A percentile compares a stretch with the other conserved stretches of the same genome.
phyloP scores from a whole-genome alignment of 495 filamentous ascomycete species.

The Parathielavia appendiculata region DNA sequence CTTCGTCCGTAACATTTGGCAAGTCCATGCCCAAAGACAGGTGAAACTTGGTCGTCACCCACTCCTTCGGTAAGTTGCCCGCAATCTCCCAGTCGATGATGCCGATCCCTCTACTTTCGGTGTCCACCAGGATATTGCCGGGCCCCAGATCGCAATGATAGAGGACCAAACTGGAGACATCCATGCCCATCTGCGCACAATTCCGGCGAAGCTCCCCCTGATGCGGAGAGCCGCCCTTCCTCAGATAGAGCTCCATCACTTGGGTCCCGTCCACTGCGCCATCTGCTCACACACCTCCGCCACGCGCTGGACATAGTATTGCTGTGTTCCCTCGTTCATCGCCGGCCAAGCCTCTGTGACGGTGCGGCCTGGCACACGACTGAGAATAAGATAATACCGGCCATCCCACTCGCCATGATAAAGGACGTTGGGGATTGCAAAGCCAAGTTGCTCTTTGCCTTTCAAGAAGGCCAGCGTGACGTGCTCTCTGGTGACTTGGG shows the following conservation, averaged over 20 bases:
- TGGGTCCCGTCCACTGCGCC: slow-evolving; percentile 10
- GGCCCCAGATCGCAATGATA: slow-evolving; percentile 20
- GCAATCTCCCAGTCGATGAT: slow-evolving; percentile 19
- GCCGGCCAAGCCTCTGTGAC: slow-evolving; percentile 11
- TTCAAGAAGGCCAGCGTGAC: slow-evolving; percentile 16
- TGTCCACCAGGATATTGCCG: slow-evolving; percentile 13
- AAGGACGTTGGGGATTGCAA: slow-evolving; percentile 8
- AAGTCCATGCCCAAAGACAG: slow-evolving; percentile 17
- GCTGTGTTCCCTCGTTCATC: slow-evolving; percentile 9
- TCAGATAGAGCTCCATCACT: slow-evolving; percentile 4
- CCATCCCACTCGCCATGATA: slow-evolving; percentile 12
- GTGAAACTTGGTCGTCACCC: slow-evolving; percentile 19
- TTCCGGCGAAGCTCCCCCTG: background rate
- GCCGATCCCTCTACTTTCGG: slow-evolving; percentile 3
- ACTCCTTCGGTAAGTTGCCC: slow-evolving; percentile 19
- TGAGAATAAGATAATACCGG: slow-evolving; percentile 15
- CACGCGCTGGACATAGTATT: slow-evolving; percentile 9
- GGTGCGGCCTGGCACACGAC: slow-evolving; percentile 5
- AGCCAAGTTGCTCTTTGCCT: slow-evolving; percentile 7
- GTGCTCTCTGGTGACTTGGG: slow-evolving; percentile 10
- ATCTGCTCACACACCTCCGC: slow-evolving; percentile 8
- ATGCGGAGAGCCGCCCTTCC: background rate
- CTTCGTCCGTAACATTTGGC: background rate
- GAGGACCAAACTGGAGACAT: slow-evolving; percentile 11
- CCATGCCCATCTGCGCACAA: slow-evolving; percentile 14